Evolutionary conservation across 2,329 filamentous ascomycete genomes (phyloP), one percentile per base, ranked within the genome.

Genomic region (Zasmidium angulare): DNA sequence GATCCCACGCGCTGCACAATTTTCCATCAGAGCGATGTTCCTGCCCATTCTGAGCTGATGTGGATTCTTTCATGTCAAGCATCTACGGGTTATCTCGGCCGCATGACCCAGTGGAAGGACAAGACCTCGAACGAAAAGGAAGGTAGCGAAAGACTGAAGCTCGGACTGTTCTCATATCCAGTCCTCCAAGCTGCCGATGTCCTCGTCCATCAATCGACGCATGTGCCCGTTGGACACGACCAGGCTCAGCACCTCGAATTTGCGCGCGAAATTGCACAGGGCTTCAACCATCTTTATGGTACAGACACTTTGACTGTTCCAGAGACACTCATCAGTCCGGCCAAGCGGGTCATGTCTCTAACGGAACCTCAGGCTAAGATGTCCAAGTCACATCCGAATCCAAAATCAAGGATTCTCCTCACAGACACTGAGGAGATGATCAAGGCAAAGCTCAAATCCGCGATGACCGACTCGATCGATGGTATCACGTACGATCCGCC

Each of bases 101-200:
- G 95, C n/a, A 99, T 99, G 95, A 98, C 95, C 24, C 95, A 98
- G 76, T 99, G 95, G 93, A 99, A 99, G 86, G 91, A 86, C 40
- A 72, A 71, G 66, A 71, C 69, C 1, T 62, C 63, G 17, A 64
- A 63, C n/a, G 66, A 65, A 47, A 85, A 65, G 80, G 83, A 46
- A 82, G 63, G 64, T 49, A 68, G 60, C 46, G 65, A 66, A 51
- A 70, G 82, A 53, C 82, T 96, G 60, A 96, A 95, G 74, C 84
- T 97, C 2, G 93, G 95, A 17, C 82, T 99, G 4, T 96, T 98
- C 29, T 96, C 93, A 7, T 99, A 99, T 72, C 95, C 95, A 1
- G 92, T 99, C 40, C 84, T 99, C 1, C 93, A 97, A 76, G 93
- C 95, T 20, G 95, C 95, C 47, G 95, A 99, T 75, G 90, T 99